Percentiles rank a stretch among this genome's conserved stretches.
phyloP scores from a whole-genome alignment of 75 land plant genomes.

The Sequoia sempervirens region DNA sequence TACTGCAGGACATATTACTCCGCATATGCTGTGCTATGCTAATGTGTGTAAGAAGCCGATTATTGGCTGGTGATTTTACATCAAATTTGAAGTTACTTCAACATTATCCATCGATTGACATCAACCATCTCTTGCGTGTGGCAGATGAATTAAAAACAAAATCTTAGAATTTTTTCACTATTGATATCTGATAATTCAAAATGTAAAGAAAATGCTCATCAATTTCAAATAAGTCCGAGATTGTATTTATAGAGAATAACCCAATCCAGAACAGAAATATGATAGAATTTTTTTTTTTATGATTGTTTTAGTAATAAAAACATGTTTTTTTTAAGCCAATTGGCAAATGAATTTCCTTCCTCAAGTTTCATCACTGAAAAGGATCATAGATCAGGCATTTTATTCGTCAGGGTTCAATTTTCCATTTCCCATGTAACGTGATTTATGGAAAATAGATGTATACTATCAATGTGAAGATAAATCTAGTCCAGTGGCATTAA shows the following conservation, averaged over 20 bases:
- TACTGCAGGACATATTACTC: constrained; percentile 76
- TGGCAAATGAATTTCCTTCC: neutral
- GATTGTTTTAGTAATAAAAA: neutral
- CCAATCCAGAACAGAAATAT: neutral
- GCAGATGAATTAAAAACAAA: constrained; percentile 61
- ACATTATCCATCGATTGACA: constrained; percentile 74
- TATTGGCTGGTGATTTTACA: constrained; percentile 93
- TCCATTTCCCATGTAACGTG: neutral
- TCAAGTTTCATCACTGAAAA: neutral
- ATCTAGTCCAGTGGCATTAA: neutral
- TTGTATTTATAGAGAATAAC: neutral
- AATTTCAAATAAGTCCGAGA: neutral
- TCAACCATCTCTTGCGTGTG: constrained; percentile 70
- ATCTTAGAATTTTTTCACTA: neutral
- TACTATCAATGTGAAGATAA: neutral
- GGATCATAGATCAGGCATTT: neutral
- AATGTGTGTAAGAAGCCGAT: constrained; percentile 63
- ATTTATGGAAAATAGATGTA: neutral
- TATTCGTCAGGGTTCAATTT: neutral
- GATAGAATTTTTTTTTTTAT: neutral
- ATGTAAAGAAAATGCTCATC: neutral
- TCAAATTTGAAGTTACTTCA: constrained; percentile 88
- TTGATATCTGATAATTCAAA: constrained; percentile 1
- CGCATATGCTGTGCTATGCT: constrained; percentile 93
- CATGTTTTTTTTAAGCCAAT: neutral